Percentiles rank a stretch among this genome's conserved stretches.
These are phyloP conservation scores for Populus alba DNA, from an alignment of 345 rosid genomes.

Conservation along the genomic window DNA sequence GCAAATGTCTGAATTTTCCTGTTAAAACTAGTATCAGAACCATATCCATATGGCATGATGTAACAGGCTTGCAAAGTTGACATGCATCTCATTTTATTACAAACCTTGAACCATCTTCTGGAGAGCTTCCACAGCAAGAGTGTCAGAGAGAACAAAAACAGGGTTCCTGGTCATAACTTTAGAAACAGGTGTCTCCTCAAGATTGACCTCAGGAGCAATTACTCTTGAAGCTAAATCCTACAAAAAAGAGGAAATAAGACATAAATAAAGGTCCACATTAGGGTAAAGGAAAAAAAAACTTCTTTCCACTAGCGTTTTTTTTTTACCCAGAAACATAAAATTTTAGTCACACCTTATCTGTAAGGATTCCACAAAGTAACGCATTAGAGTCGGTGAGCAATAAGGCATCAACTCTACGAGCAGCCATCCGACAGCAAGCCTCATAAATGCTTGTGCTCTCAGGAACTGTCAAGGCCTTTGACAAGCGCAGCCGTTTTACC, in stretches of 20 bases:
- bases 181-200: conserved; percentile 88
- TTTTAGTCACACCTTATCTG: conserved; percentile 66
- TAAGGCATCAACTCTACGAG: conserved; percentile 91
- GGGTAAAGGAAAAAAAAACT: background rate
- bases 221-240: conserved; percentile 93
- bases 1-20: conserved; percentile 98
- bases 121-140: conserved; percentile 97
- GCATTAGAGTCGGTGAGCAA: conserved; percentile 90
- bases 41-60: conserved; percentile 3
- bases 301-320: background rate
- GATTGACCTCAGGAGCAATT: conserved; percentile 70
- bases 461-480: conserved; percentile 89
- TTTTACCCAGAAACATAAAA: background rate
- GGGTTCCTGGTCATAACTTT: conserved; percentile 97
- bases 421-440: conserved; percentile 94
- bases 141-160: conserved; percentile 84
- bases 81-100: conserved; percentile 18
- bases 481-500: conserved; percentile 78
- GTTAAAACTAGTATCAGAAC: conserved; percentile 18
- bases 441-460: conserved; percentile 73
- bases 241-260: background rate
- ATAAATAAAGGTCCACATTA: background rate
- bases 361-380: conserved; percentile 95
- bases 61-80: background rate
- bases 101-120: conserved; percentile 98